phyloP scores from a whole-genome alignment of 148 eudicot species.

The Nepenthes mirabilis region DNA sequence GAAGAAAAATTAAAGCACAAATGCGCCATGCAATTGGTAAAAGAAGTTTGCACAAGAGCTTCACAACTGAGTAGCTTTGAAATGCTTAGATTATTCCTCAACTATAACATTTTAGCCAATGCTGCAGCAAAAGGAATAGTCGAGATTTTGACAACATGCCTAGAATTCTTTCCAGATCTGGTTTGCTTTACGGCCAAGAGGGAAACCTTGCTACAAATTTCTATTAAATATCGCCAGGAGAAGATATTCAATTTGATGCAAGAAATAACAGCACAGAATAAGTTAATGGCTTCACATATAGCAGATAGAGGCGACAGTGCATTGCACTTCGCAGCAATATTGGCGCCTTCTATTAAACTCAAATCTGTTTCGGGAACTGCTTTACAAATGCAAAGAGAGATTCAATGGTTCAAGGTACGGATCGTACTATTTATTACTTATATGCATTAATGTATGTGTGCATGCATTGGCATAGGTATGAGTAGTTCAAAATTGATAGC shows the following conservation, averaged over 20 bases:
- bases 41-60: constrained; percentile 3
- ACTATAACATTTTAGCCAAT: constrained; percentile 5
- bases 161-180: constrained; percentile 2
- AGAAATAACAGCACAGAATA: constrained; percentile 6
- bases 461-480: too few species aligned
- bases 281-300: constrained; percentile 4
- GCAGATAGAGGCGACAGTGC: neutral
- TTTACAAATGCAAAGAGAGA: constrained; percentile 9
- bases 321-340: constrained; percentile 5
- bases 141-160: constrained; percentile 4
- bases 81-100: neutral
- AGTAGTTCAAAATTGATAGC: too few species aligned
- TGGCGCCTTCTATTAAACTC: constrained; percentile 5
- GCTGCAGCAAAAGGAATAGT: constrained; percentile 4
- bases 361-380: constrained; percentile 8
- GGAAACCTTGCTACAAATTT: constrained; percentile 1
- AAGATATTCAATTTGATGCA: constrained; percentile 6
- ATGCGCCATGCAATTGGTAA: constrained; percentile 1
- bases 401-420: constrained; percentile 8
- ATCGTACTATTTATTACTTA: too few species aligned
- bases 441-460: too few species aligned
- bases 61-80: neutral
- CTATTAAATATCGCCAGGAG: constrained; percentile 4
- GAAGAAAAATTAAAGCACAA: constrained; percentile 6
- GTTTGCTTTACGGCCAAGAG: constrained; percentile 4